Base-by-base conservation (phyloP, 1,284 basidiomycete species). In the Boletellus dicymbophilus region DNA sequence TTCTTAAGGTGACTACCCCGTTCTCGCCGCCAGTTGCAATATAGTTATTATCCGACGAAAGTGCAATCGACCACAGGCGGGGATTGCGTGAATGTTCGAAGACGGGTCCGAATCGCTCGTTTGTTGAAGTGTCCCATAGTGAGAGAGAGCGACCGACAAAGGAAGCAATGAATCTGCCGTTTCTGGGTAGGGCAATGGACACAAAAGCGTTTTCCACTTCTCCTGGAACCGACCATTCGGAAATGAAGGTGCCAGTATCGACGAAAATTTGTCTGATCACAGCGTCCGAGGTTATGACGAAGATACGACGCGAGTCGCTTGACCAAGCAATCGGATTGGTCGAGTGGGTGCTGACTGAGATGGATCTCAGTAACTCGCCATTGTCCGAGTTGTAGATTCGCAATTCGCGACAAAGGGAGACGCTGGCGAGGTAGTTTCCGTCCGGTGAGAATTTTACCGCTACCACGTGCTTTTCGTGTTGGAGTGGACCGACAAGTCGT, bases 361-460 rank as follows among this genome's bases (percentile, higher is more conserved):
- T 42, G 7, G 26, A 11, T 28, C 33, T 48, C n/a, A 48, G 33
- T 21, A 42, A 16, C 10, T 48, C 33, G 26, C 40, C 46, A 22
- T 37, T 36, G 33, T 42, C 33, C 33, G 39, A 31, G 13, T 42
- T 48, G 39, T 48, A 48, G 31, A 48, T 48, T 13, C 46, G 46
- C 21, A 48, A 11, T 3, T 48, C 46, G 39, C 33, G 39, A 16
- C 26, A 41, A 11, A 41, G 39, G 4, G 46, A 37, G 46, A 37
- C 38, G 12, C 37, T 54, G 5, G 53, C 53, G 6, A 54, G 26
- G 37, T 23, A 42, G 9, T 40, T 42, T 6, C 49, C 53, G 20
- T 54, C 50, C 3, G 53, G 53, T 10, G 53, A 54, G 33, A 54
- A 54, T 31, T 53, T 52, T 41, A 54, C 33, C 4, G 30, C 38